Conservation (phyloP, 2,329 filamentous ascomycete species). For the Ceratocystis albifundus region DNA sequence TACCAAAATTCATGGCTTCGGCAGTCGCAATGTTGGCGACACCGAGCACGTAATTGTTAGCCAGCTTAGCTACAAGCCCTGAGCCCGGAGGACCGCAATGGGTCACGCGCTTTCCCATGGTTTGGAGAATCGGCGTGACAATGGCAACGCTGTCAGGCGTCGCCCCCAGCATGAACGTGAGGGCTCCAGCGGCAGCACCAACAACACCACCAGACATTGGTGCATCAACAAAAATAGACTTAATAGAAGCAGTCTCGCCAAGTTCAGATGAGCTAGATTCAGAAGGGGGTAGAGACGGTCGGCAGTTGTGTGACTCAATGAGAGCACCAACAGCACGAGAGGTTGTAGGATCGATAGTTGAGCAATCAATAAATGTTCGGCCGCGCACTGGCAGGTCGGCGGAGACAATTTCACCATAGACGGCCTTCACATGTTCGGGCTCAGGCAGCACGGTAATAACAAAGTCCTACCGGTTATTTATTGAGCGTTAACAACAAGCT, state of each 20-base stretch:
- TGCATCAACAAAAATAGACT: constrained; percentile 65
- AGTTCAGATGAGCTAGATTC: no score
- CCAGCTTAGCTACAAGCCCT: constrained; percentile 82
- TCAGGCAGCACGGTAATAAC: constrained; percentile 85
- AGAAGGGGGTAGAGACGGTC: constrained; percentile 37
- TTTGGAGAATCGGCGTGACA: constrained; percentile 52
- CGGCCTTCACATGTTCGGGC: constrained; percentile 71
- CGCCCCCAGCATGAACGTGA: constrained; percentile 93
- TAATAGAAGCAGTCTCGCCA: not conserved
- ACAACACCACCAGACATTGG: constrained; percentile 96
- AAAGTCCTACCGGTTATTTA: constrained; percentile 49
- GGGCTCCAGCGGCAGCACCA: constrained; percentile 70
- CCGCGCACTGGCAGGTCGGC: constrained; percentile 41
- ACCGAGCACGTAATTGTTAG: constrained; percentile 93
- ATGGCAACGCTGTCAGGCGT: constrained; percentile 42
- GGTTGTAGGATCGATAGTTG: constrained; percentile 84
- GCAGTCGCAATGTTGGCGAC: constrained; percentile 74
- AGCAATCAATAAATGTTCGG: constrained; percentile 87
- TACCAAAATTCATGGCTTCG: constrained; percentile 55
- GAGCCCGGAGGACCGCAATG: constrained; percentile 77
- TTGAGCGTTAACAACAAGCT: constrained; percentile 11
- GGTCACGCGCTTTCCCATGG: constrained; percentile 78
- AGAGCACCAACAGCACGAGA: constrained; percentile 65
- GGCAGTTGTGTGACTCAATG: constrained; percentile 50
- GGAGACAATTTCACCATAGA: constrained; percentile 66